Base-by-base conservation (phyloP, 2,329 filamentous ascomycete genomes). In the Ophidiomyces ophidiicola region DNA sequence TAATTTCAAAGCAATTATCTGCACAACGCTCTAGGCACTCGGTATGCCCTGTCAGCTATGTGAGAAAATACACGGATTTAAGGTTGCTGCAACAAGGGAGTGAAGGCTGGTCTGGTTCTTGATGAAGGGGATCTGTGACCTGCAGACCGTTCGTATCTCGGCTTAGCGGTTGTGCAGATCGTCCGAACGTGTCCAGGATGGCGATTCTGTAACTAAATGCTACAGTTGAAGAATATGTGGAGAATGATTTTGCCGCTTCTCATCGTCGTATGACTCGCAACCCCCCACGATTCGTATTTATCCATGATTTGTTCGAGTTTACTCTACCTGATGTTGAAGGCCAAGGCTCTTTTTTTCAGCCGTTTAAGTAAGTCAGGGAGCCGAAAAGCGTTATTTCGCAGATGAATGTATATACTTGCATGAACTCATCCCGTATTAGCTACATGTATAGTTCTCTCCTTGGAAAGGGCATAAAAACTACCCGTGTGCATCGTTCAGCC, bases 201-300 rank as follows among this genome's bases (percentile, higher is more conserved):
- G n/a, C n/a, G n/a, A n/a, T n/a, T n/a, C n/a, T n/a, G n/a, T n/a
- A n/a, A n/a, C n/a, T 14, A 24, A 23, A 23, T 21, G 32, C n/a
- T 34, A 12, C 11, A 12, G n/a, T 14, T 11, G n/a, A n/a, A 34
- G 6, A 34, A 34, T 21, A 6, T 23, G 32, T 3, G 25, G 15
- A n/a, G 12, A 31, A 18, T n/a, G n/a, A 24, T 24, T 23, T 24
- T 18, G 32, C 32, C 14, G 14, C 29, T 8, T n/a, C 11, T 34
- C 19, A 6, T 24, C 8, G 25, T 14, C 32, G 32, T 11, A 34
- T 12, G 14, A 14, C 14, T n/a, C 21, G 11, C 6, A 11, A 6
- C 10, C 20, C 32, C 32, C 19, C 32, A 34, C 21, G 4, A 24
- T 34, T 34, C 32, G 32, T 34, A 23, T 24, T 34, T 6, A 21